Evolutionary conservation across 108 stramenopile species (phyloP), one percentile per base, ranked within the genome.

Genomic region (Fragilariopsis cylindrus): DNA sequence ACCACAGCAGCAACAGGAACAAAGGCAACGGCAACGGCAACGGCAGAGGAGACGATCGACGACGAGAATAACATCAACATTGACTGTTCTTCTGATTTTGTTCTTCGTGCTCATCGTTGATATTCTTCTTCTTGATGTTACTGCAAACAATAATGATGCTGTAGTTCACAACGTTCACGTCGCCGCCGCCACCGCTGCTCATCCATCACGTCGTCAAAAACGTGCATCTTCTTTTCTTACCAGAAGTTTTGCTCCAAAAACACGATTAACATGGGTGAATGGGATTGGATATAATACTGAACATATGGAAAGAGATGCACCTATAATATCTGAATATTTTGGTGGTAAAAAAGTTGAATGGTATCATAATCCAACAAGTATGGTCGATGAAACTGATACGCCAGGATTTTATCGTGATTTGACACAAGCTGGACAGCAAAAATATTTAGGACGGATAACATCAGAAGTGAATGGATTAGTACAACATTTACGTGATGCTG

Each of bases 341-440:
- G 89, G 92, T 55, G 81, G 85, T 39, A 83, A 81, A 40, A 50
- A 73, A 4, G 87, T 91, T 11, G 78, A 87, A n/a, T 93, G 79
- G 72, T 96, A 92, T 77, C 87, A 88, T 73, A 96, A 96, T 78
- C 95, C 91, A 0, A 94, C 89, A 7, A 57, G 80, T 16, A 93
- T 93, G 92, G 72, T 85, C 3, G 76, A 84, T 15, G 91, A 91
- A 48, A 83, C 85, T 3, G 95, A 94, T 78, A 72, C 83, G 4
- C 42, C 86, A 52, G 95, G 95, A 15, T 96, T 87, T 67, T 66
- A 89, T 9, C 80, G 82, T 52, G 95, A 96, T 76, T 76, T 93
- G 16, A 86, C 88, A 7, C 95, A 96, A 79, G 92, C 92, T 5
- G 81, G 87, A 16, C 83, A 85, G 16, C 91, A 93, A 73, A 88